Percentiles rank a stretch among this genome's conserved stretches.
Conservation (phyloP, 495 filamentous ascomycete species). For the Durotheca rogersii region DNA sequence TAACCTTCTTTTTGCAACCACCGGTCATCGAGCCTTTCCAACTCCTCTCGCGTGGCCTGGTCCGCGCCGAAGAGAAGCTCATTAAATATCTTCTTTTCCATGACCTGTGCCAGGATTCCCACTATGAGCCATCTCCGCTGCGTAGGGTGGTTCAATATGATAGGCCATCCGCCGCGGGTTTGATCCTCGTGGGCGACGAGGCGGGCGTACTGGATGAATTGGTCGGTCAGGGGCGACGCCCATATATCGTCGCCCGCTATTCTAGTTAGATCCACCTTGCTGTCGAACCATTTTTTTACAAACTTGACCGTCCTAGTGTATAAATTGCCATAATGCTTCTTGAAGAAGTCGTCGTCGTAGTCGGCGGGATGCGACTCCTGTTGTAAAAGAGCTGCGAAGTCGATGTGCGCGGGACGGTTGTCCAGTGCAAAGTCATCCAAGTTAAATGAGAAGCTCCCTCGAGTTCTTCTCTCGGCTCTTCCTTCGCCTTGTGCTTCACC, state of each 20-base stretch:
- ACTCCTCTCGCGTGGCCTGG: constrained; percentile 24
- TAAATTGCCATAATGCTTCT: constrained; percentile 13
- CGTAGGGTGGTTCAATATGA: constrained; percentile 32
- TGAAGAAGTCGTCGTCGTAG: constrained; percentile 29
- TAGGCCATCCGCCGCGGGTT: constrained; percentile 42
- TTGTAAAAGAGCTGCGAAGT: constrained; percentile 18
- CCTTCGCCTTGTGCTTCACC: neutral
- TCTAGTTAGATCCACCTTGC: constrained; percentile 4
- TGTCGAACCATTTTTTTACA: constrained; percentile 26
- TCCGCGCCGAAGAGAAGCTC: constrained; percentile 48
- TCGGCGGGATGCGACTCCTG: constrained; percentile 18
- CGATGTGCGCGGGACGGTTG: constrained; percentile 25
- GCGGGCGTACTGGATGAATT: constrained; percentile 40
- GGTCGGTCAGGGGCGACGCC: constrained; percentile 21
- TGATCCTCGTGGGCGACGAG: constrained; percentile 42
- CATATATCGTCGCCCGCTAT: constrained; percentile 9
- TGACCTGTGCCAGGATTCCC: constrained; percentile 43
- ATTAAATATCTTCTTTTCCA: constrained; percentile 47
- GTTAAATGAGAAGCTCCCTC: neutral
- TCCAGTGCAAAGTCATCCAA: neutral
- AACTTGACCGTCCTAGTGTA: constrained; percentile 18
- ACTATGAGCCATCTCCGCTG: constrained; percentile 45
- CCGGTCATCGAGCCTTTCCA: constrained; percentile 38
- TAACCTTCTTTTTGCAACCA: constrained; percentile 44
- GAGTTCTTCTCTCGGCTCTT: neutral